phyloP scores from a whole-genome alignment of 441 rosid species.

The Macaranga tanarius region DNA sequence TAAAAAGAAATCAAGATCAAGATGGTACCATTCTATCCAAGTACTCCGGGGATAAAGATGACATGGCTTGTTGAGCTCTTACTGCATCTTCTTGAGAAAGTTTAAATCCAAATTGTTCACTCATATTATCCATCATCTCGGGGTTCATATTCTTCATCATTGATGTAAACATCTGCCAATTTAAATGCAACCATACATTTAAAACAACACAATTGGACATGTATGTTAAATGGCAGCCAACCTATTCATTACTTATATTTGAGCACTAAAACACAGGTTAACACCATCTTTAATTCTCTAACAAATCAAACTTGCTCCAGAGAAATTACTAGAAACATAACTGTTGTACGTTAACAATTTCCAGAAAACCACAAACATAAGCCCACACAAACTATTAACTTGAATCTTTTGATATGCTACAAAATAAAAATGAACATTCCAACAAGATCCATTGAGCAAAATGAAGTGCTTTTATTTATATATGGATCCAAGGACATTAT shows the following conservation, averaged over 20 bases:
- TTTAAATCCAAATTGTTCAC: slow-evolving; percentile 80
- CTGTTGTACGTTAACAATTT: neutral
- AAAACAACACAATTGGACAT: neutral
- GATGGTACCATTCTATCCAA: slow-evolving; percentile 77
- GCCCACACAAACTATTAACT: too few species aligned
- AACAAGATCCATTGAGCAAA: neutral
- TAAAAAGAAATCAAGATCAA: neutral
- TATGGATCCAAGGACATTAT: neutral
- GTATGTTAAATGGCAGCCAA: too few species aligned
- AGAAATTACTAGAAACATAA: neutral
- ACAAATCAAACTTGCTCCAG: too few species aligned
- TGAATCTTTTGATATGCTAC: neutral
- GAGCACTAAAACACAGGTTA: too few species aligned
- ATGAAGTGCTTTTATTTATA: slow-evolving; percentile 2
- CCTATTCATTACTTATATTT: too few species aligned
- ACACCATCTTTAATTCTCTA: too few species aligned
- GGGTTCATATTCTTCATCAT: slow-evolving; percentile 93
- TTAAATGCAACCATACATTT: slow-evolving; percentile 20
- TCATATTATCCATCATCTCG: slow-evolving; percentile 92
- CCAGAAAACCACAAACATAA: neutral
- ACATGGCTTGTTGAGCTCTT: slow-evolving; percentile 87
- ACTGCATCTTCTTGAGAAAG: slow-evolving; percentile 83
- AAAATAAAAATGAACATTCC: neutral
- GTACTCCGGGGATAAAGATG: slow-evolving; percentile 75
- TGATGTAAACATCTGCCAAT: slow-evolving; percentile 70